Evolutionary conservation across 1,284 basidiomycete genomes (phyloP).

Genomic region (Tetrapyrgos nigripes): DNA sequence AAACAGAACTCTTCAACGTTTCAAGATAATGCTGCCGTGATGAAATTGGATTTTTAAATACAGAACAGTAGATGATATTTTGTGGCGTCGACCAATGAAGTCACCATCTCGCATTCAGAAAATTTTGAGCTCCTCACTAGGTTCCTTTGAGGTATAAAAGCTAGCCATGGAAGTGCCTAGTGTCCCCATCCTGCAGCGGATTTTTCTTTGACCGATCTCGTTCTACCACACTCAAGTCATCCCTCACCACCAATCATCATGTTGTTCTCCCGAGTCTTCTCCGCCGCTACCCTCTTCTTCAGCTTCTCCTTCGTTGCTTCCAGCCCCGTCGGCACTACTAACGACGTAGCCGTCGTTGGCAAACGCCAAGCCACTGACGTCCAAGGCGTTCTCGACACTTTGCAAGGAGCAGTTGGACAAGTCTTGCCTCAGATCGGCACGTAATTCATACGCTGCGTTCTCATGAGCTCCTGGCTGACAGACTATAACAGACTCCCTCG

Average conservation of each 20-base stretch:
- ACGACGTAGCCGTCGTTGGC: neutral
- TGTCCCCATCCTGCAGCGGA: too few relatives aligned
- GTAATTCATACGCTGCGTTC: neutral
- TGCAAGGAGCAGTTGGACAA: slow-evolving; percentile 15
- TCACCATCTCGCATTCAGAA: too few relatives aligned
- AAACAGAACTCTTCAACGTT: too few relatives aligned
- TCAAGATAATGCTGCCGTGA: too few relatives aligned
- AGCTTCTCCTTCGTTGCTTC: slow-evolving; percentile 10
- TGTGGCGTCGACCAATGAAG: too few relatives aligned
- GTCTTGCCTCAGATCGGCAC: slow-evolving; percentile 20
- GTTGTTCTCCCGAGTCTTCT: slow-evolving; percentile 11
- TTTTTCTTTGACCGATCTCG: too few relatives aligned
- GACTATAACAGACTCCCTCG: slow-evolving; percentile 24
- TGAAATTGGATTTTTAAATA: too few relatives aligned
- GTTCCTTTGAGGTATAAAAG: too few relatives aligned
- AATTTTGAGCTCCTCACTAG: too few relatives aligned
- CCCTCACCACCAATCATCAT: neutral
- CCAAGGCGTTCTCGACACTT: slow-evolving; percentile 8
- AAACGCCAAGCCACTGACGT: slow-evolving; percentile 18
- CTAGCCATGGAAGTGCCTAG: too few relatives aligned
- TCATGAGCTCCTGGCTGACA: neutral
- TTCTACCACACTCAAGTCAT: too few relatives aligned
- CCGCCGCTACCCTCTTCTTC: slow-evolving; percentile 13
- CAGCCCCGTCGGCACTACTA: neutral
- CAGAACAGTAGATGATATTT: too few relatives aligned